Evolutionary conservation across 768 basidiomycete species (phyloP), one percentile per base, ranked within the genome.

Genomic region (Leccinum uliginosum): DNA sequence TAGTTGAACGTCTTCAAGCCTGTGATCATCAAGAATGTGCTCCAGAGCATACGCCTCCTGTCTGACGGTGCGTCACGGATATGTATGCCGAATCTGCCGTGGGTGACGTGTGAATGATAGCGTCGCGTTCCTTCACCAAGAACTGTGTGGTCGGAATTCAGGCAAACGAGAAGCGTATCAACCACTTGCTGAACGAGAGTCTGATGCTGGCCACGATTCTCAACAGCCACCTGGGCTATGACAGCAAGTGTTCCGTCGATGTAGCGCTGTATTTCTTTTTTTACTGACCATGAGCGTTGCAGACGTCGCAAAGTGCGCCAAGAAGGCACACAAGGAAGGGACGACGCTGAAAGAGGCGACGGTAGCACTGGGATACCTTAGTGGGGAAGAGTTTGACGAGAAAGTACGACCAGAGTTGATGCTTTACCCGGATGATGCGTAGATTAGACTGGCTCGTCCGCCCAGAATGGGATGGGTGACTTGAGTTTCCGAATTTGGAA

Each of bases 261-360:
- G 45, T 38, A 1, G 17, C 49, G 6, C 8, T 30, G 46, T n/a
- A 24, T 24, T 19, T 35, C 29, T 53, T 10, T 19, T 19, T 54
- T 60, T 46, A 34, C 60, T 69, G 8, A 67, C 40, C 1, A 6
- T 7, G n/a, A 19, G 19, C 17, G 44, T 59, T 43, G 44, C 68
- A 98, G 94, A 97, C 75, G 97, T 98, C 50, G 97, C 97, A 50
- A 94, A 91, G 76, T 93, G 91, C 67, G 97, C 97, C 27, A 99
- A 99, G 83, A 98, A 98, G 74, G 97, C 97, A n/a, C 97, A 98
- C 80, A 93, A 89, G 73, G 94, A 99, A 75, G 97, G 97, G 26
- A 91, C 87, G 50, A 98, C 97, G 58, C 70, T 98, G 72, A 98
- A 96, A 79, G 89, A 93, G 75, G 93, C 97, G 43, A 93, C 94